phyloP scores from a whole-genome alignment of 2,329 filamentous ascomycete species.

The Colletotrichum magnum region DNA sequence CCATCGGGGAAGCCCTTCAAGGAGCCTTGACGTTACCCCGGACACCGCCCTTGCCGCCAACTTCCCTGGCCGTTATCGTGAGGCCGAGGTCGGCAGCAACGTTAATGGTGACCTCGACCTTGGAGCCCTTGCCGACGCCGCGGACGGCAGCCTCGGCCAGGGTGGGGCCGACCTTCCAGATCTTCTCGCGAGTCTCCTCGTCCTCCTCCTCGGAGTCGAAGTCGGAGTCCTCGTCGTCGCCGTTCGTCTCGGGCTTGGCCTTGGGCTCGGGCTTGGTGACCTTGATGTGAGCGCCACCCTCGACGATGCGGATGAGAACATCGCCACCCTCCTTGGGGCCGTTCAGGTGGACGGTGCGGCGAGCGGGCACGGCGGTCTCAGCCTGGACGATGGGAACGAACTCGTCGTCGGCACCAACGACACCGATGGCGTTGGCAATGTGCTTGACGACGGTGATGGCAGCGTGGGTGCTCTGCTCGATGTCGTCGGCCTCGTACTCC shows the following conservation, averaged over 20 bases:
- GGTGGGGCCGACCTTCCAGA: conserved; percentile 88
- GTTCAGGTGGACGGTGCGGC: conserved; percentile 84
- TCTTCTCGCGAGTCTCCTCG: conserved; percentile 89
- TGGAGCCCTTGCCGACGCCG: conserved; percentile 87
- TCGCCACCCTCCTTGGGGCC: conserved; percentile 87
- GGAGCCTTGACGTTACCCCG: conserved; percentile 68
- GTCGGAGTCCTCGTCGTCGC: conserved; percentile 75
- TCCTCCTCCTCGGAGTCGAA: conserved; percentile 78
- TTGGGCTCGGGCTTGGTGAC: conserved; percentile 90
- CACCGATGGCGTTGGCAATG: conserved; percentile 88
- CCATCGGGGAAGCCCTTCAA: conserved; percentile 19
- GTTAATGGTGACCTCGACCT: conserved; percentile 95
- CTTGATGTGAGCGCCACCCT: conserved; percentile 93
- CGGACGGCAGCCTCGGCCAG: conserved; percentile 90
- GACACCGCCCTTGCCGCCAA: conserved; percentile 89
- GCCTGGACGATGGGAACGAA: conserved; percentile 87
- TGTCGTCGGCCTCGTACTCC: conserved; percentile 93
- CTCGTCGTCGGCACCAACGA: conserved; percentile 76
- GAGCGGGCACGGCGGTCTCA: conserved; percentile 91
- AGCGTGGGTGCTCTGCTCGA: conserved; percentile 95
- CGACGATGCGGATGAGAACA: conserved; percentile 88
- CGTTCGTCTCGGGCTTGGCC: conserved; percentile 76
- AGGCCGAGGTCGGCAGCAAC: conserved; percentile 84
- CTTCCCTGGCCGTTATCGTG: conserved; percentile 85
- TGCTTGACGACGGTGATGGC: conserved; percentile 96